Percentiles rank a stretch among this genome's conserved stretches.
Evolutionary conservation across 2,329 filamentous ascomycete species (phyloP).

Genomic region (Alternaria postmessia): DNA sequence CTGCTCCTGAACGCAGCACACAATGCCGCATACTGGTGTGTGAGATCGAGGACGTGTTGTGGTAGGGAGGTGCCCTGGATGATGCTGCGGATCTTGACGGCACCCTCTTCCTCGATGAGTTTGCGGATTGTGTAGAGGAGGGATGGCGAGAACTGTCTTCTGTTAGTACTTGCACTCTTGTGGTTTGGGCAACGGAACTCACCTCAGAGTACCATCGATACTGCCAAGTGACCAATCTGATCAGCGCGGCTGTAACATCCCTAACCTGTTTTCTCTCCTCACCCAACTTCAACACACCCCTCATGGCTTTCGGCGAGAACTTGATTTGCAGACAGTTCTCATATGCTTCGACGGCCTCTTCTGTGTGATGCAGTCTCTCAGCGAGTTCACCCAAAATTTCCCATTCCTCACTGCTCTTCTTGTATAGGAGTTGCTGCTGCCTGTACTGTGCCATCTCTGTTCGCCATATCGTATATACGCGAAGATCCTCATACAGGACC

Average conservation of each 20-base stretch:
- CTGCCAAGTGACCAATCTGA: slow-evolving; percentile 94
- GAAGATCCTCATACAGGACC: slow-evolving; percentile 97
- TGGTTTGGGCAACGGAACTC: slow-evolving; percentile 7
- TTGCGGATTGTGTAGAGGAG: slow-evolving; percentile 87
- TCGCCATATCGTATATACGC: slow-evolving; percentile 99
- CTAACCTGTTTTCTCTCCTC: slow-evolving; percentile 80
- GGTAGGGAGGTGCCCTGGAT: slow-evolving; percentile 95
- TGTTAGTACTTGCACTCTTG: not conserved
- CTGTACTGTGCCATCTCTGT: slow-evolving; percentile 97
- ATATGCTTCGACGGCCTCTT: slow-evolving; percentile 93
- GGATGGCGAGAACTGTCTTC: slow-evolving; percentile 80
- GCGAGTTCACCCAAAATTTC: slow-evolving; percentile 94
- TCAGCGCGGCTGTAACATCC: slow-evolving; percentile 83
- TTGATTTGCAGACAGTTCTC: slow-evolving; percentile 84
- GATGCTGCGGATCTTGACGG: slow-evolving; percentile 95
- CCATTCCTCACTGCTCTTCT: slow-evolving; percentile 97
- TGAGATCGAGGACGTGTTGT: slow-evolving; percentile 90
- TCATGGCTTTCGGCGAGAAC: slow-evolving; percentile 92
- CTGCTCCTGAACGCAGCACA: slow-evolving; percentile 96
- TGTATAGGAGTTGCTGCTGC: slow-evolving; percentile 92
- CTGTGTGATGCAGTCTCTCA: slow-evolving; percentile 87
- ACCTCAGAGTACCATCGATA: slow-evolving; percentile 99
- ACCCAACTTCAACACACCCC: slow-evolving; percentile 81
- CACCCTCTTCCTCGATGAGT: slow-evolving; percentile 96
- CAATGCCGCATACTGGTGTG: slow-evolving; percentile 93